These are phyloP conservation scores for Curvularia hawaiiensis DNA, from an alignment of 2,329 filamentous ascomycete genomes.

Conservation along the genomic window DNA sequence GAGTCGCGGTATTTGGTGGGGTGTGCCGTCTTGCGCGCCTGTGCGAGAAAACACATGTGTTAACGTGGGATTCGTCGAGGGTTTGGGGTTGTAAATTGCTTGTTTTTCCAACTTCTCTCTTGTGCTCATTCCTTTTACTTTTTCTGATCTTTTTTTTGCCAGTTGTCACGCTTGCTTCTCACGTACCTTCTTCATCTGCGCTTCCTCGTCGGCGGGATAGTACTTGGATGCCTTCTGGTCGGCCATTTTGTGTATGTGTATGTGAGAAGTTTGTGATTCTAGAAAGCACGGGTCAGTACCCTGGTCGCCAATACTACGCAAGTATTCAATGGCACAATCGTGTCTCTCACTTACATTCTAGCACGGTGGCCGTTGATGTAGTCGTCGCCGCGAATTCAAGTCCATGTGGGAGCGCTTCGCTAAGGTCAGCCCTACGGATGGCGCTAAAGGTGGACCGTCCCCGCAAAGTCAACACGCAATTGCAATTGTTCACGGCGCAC, in stretches of 20 bases:
- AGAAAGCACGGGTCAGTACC: neutral
- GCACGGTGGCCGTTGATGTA: neutral
- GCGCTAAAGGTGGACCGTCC: conserved; percentile 14
- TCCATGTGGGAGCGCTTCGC: conserved; percentile 28
- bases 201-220: conserved; percentile 94
- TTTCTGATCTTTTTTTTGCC: neutral
- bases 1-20: conserved; percentile 85
- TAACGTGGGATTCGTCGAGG: conserved; percentile 11
- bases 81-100: neutral
- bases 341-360: neutral
- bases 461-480: conserved; percentile 8
- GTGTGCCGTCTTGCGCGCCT: conserved; percentile 95
- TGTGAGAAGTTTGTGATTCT: conserved; percentile 3
- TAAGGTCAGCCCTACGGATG: conserved; percentile 24
- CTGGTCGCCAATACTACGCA: neutral
- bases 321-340: neutral
- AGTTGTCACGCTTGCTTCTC: neutral
- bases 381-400: conserved; percentile 28
- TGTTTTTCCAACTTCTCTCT: neutral
- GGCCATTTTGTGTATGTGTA: conserved; percentile 25
- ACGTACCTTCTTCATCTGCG: conserved; percentile 92
- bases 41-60: conserved; percentile 16
- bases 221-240: conserved; percentile 91
- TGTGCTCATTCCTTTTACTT: neutral
- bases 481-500: conserved; percentile 5